A percentile compares a stretch with the other conserved stretches of the same genome.
phyloP scores from a whole-genome alignment of 768 basidiomycete genomes.

The Amanita thiersii region DNA sequence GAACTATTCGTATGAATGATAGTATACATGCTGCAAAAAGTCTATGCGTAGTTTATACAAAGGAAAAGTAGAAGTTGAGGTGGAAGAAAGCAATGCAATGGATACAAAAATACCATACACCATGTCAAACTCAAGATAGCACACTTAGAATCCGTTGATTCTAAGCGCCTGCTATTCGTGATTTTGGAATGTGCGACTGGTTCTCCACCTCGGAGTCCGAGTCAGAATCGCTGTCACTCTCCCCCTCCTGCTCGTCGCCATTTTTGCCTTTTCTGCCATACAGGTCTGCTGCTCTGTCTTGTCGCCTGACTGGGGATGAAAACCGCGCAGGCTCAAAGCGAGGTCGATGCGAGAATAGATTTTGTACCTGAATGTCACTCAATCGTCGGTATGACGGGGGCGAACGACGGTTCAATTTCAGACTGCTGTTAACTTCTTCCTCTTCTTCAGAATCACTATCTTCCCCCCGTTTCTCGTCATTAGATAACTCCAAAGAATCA shows the following conservation, averaged over 20 bases:
- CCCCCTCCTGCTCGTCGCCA: background rate
- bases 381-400: background rate
- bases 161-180: constrained; percentile 41
- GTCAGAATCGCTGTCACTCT: constrained; percentile 22
- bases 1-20: too few species aligned
- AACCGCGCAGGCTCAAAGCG: background rate
- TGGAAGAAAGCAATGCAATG: too few species aligned
- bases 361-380: background rate
- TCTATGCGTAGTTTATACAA: too few species aligned
- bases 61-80: too few species aligned
- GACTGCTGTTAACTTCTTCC: constrained; percentile 2
- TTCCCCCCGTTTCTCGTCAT: background rate
- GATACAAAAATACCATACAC: too few species aligned
- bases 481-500: background rate
- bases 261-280: constrained; percentile 6
- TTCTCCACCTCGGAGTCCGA: constrained; percentile 32
- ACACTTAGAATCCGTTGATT: too few species aligned
- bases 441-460: constrained; percentile 4
- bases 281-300: background rate
- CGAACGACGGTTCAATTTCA: background rate
- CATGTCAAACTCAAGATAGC: too few species aligned
- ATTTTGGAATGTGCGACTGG: constrained; percentile 54
- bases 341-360: background rate
- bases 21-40: too few species aligned
- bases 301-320: background rate